These are phyloP conservation scores for Suillus subluteus DNA, from an alignment of 768 basidiomycete species.

Conservation along the genomic window DNA sequence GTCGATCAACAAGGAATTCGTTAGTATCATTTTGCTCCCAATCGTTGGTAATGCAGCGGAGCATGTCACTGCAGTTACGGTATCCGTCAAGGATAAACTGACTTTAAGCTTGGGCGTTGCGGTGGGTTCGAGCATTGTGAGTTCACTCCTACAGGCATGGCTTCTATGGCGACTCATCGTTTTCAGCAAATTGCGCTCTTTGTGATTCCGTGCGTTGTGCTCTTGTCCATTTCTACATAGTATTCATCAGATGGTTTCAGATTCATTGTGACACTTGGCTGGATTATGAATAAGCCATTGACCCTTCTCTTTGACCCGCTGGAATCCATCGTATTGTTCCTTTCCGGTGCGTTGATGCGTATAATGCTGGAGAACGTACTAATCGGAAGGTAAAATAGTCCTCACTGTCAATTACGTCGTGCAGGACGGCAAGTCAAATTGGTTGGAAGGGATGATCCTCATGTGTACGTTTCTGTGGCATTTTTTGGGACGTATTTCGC, in stretches of 20 bases:
- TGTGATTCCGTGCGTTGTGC: conserved; percentile 56
- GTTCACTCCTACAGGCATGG: conserved; percentile 27
- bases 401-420: conserved; percentile 86
- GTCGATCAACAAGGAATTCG: conserved; percentile 74
- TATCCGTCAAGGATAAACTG: conserved; percentile 88
- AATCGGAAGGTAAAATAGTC: conserved; percentile 41
- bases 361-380: not conserved
- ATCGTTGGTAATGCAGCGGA: conserved; percentile 93
- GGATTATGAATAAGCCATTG: conserved; percentile 80
- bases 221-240: not conserved
- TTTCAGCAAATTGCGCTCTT: conserved; percentile 73
- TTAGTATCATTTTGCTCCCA: conserved; percentile 86
- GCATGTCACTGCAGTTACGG: conserved; percentile 89
- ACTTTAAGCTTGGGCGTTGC: conserved; percentile 90
- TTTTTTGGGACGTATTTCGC: not conserved
- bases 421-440: conserved; percentile 87
- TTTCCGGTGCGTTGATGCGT: conserved; percentile 22
- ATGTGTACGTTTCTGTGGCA: conserved; percentile 47
- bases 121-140: conserved; percentile 80
- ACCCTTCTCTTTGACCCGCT: conserved; percentile 88
- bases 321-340: conserved; percentile 52
- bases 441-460: conserved; percentile 84
- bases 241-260: conserved; percentile 35
- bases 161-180: not conserved
- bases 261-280: conserved; percentile 77